Percentiles rank a stretch among this genome's conserved stretches.
Conservation (phyloP, 768 basidiomycete species). For the Artomyces pyxidatus region DNA sequence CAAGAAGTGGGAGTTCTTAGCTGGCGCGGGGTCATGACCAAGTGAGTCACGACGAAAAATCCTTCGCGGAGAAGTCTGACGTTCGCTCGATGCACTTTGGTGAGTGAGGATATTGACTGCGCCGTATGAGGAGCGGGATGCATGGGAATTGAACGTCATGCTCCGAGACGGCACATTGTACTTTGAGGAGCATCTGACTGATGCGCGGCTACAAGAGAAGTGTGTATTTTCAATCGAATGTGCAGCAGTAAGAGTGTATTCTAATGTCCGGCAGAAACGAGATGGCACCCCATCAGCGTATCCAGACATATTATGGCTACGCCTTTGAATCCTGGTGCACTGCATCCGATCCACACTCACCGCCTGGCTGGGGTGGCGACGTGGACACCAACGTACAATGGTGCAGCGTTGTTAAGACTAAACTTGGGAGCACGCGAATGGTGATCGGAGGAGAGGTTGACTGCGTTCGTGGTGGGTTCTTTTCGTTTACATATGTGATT, state of each 20-base stretch:
- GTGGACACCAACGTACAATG: constrained; percentile 87
- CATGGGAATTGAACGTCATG: constrained; percentile 84
- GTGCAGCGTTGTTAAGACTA: constrained; percentile 86
- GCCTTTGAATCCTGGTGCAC: constrained; percentile 89
- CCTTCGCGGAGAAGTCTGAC: neutral
- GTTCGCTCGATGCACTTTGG: constrained; percentile 15
- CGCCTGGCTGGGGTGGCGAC: constrained; percentile 62
- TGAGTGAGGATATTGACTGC: constrained; percentile 68
- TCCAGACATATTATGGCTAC: constrained; percentile 77
- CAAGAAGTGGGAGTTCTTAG: constrained; percentile 50
- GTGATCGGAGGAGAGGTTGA: constrained; percentile 90
- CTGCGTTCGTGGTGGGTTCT: constrained; percentile 62
- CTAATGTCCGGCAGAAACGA: constrained; percentile 41
- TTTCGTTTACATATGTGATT: neutral
- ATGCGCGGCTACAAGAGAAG: constrained; percentile 57
- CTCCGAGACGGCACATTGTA: constrained; percentile 58
- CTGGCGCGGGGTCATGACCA: constrained; percentile 84
- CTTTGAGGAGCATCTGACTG: constrained; percentile 62
- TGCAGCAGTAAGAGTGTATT: neutral
- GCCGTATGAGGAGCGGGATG: constrained; percentile 75
- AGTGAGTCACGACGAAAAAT: constrained; percentile 35
- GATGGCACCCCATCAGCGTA: constrained; percentile 52
- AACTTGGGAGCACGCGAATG: constrained; percentile 60
- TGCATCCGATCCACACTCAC: constrained; percentile 22
- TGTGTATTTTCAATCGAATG: constrained; percentile 24